These are phyloP conservation scores for Tylopilus vinaceipallidus DNA, from an alignment of 768 basidiomycete species.

Conservation along the genomic window DNA sequence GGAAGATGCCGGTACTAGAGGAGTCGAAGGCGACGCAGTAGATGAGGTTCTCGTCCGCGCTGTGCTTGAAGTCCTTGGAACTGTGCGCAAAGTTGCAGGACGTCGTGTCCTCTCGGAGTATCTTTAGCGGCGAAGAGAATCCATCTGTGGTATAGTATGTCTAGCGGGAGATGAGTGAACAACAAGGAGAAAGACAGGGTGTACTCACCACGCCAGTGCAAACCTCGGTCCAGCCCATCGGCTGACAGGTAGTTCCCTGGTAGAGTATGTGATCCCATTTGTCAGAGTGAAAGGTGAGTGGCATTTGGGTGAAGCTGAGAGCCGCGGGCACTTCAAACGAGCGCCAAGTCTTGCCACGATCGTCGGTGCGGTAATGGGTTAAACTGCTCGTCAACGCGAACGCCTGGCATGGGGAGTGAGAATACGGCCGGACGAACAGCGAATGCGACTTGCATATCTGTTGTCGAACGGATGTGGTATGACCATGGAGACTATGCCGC, in stretches of 20 bases:
- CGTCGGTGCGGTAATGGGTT: constrained; percentile 84
- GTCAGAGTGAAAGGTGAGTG: constrained; percentile 87
- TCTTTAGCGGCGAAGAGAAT: constrained; percentile 58
- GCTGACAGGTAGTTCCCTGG: constrained; percentile 68
- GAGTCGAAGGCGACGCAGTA: constrained; percentile 90
- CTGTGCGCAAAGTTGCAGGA: constrained; percentile 90
- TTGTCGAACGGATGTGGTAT: constrained; percentile 87
- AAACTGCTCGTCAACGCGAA: constrained; percentile 77
- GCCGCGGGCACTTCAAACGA: constrained; percentile 68
- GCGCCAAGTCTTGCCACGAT: constrained; percentile 87
- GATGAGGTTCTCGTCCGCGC: constrained; percentile 70
- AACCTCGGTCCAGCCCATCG: constrained; percentile 46
- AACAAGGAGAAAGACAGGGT: background rate
- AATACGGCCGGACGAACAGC: background rate
- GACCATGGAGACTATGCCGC: constrained; percentile 64
- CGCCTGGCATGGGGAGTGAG: constrained; percentile 52
- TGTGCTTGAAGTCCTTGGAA: constrained; percentile 76
- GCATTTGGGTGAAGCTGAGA: constrained; percentile 44
- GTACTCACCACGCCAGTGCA: constrained; percentile 71
- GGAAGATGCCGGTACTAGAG: constrained; percentile 39
- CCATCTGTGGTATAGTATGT: constrained; percentile 88
- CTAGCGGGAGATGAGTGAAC: constrained; percentile 37
- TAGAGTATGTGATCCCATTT: constrained; percentile 77
- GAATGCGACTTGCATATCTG: constrained; percentile 50
- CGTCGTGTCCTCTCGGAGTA: constrained; percentile 68